These are phyloP conservation scores for Scytalidium lignicola DNA, from an alignment of 2,329 filamentous ascomycete genomes.

Conservation along the genomic window DNA sequence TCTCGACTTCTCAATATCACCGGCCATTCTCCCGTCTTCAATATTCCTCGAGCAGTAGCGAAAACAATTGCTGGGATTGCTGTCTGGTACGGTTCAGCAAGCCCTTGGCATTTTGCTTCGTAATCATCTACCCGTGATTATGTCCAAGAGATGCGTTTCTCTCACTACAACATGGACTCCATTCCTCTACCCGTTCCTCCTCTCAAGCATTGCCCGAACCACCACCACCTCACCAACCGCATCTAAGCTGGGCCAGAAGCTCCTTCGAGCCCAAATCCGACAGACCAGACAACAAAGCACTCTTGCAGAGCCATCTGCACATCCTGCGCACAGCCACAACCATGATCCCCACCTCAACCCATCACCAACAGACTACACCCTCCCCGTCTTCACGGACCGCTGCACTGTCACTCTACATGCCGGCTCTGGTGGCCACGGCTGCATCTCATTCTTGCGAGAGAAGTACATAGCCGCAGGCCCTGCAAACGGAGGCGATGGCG, in stretches of 20 bases:
- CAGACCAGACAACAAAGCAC: slow-evolving; percentile 16
- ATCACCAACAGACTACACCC: slow-evolving; percentile 74
- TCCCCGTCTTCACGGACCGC: slow-evolving; percentile 81
- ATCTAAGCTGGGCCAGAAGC: not conserved
- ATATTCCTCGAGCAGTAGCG: too few species aligned
- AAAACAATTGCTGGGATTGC: too few species aligned
- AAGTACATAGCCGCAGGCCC: slow-evolving; percentile 86
- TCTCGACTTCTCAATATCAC: too few species aligned
- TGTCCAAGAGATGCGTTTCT: slow-evolving; percentile 26
- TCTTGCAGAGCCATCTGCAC: slow-evolving; percentile 5
- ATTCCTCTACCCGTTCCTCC: slow-evolving; percentile 28
- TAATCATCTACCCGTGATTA: slow-evolving; percentile 10
- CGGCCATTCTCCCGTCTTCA: too few species aligned
- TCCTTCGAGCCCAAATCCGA: not conserved
- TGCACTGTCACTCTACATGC: slow-evolving; percentile 73
- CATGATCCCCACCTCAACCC: slow-evolving; percentile 65
- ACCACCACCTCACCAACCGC: slow-evolving; percentile 10
- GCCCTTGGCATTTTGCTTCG: too few species aligned
- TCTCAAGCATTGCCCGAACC: slow-evolving; percentile 9
- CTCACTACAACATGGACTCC: slow-evolving; percentile 25
- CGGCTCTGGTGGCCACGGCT: slow-evolving; percentile 82
- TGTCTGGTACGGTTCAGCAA: not conserved
- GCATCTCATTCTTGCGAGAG: slow-evolving; percentile 89
- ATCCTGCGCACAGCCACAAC: slow-evolving; percentile 27
- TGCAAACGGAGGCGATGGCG: slow-evolving; percentile 91